Percentiles rank a stretch among this genome's conserved stretches.
Conservation (phyloP, 2,329 filamentous ascomycete genomes). For the Phyllosticta citrichinensis region DNA sequence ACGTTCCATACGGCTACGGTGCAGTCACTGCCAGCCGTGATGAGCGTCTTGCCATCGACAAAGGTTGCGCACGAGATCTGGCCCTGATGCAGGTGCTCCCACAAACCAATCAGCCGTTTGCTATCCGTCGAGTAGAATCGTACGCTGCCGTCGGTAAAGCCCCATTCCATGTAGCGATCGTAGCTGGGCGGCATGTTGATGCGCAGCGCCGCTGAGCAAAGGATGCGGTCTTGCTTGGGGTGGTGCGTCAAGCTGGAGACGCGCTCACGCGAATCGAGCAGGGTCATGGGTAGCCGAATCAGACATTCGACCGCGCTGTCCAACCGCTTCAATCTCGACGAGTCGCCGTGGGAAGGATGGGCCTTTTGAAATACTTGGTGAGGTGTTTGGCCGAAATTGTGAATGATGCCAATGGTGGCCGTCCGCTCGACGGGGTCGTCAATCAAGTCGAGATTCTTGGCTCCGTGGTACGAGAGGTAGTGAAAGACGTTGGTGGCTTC, state of each 20-base stretch:
- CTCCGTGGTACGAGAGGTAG: conserved; percentile 87
- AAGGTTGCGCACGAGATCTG: conserved; percentile 78
- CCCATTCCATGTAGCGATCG: conserved; percentile 93
- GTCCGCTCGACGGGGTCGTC: conserved; percentile 76
- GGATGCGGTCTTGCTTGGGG: conserved; percentile 66
- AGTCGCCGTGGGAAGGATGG: conserved; percentile 67
- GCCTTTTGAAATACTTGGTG: conserved; percentile 82
- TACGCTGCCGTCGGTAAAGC: conserved; percentile 84
- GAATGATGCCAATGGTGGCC: conserved; percentile 89
- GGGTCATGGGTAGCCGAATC: conserved; percentile 65
- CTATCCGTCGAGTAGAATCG: conserved; percentile 82
- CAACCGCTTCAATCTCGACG: conserved; percentile 56
- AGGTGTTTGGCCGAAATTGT: conserved; percentile 97
- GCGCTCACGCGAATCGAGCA: conserved; percentile 66
- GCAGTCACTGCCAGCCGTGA: conserved; percentile 88
- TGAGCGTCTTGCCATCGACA: conserved; percentile 78
- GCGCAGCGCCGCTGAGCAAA: conserved; percentile 75
- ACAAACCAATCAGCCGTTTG: conserved; percentile 73
- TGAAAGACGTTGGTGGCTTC: conserved; percentile 95
- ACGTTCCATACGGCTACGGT: conserved; percentile 79
- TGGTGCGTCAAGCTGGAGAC: conserved; percentile 73
- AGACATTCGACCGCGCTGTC: conserved; percentile 70
- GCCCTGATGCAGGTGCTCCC: conserved; percentile 87
- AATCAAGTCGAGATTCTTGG: conserved; percentile 85
- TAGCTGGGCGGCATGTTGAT: conserved; percentile 78